phyloP scores from a whole-genome alignment of 805 yeast species.

The Yamadazyma laniorum region DNA sequence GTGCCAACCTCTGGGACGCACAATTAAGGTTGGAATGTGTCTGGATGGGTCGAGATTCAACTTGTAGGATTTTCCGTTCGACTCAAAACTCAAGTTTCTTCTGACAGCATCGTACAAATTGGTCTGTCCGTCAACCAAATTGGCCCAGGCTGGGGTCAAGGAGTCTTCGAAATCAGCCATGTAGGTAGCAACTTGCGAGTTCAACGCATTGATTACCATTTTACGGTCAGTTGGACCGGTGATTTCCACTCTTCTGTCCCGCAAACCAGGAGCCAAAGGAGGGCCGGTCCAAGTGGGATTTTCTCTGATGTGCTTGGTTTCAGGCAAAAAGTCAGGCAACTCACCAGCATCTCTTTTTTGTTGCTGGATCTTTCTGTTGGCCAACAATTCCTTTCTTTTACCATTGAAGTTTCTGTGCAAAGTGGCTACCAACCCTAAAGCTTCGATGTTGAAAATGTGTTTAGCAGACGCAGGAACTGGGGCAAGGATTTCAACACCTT shows the following conservation, averaged over 20 bases:
- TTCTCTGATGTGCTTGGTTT: constrained; percentile 66
- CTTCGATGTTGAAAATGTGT: constrained; percentile 58
- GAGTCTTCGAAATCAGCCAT: constrained; percentile 89
- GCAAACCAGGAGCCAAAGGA: constrained; percentile 67
- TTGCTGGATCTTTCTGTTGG: constrained; percentile 62
- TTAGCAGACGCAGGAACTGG: constrained; percentile 47
- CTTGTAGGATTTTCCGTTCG: constrained; percentile 45
- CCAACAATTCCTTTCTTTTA: constrained; percentile 56
- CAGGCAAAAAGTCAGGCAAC: constrained; percentile 62
- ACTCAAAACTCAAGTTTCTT: constrained; percentile 47
- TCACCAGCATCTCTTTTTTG: constrained; percentile 59
- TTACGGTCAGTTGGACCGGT: constrained; percentile 86
- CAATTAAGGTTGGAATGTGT: constrained; percentile 74
- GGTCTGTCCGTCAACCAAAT: constrained; percentile 78
- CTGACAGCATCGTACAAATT: constrained; percentile 75
- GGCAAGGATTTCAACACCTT: constrained; percentile 56
- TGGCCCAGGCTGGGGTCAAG: constrained; percentile 80
- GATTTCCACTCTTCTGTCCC: constrained; percentile 75
- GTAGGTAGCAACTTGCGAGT: constrained; percentile 75
- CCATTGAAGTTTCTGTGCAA: constrained; percentile 71
- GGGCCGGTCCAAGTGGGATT: constrained; percentile 78
- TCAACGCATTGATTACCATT: constrained; percentile 80
- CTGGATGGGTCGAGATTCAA: constrained; percentile 47
- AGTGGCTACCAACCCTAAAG: constrained; percentile 67
- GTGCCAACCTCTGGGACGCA: constrained; percentile 90